Percentiles rank a stretch among this genome's conserved stretches.
Conservation (phyloP, 768 basidiomycete genomes). For the Tephrocybe sp. region DNA sequence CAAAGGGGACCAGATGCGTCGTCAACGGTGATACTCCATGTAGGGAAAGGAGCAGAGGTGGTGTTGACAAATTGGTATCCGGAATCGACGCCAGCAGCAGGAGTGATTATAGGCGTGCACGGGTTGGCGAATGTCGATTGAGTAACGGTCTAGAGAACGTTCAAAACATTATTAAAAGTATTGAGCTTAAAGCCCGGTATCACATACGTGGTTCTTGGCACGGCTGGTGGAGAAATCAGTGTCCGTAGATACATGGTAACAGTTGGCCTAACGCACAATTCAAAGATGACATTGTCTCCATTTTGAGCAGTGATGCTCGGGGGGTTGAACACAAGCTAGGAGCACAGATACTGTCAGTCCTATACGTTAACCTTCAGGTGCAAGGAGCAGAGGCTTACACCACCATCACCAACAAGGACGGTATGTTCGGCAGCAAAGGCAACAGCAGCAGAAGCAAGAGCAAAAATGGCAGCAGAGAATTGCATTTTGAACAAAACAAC, state of each 20-base stretch:
- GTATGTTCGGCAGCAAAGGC: slow-evolving; percentile 34
- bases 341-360: background rate
- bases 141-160: slow-evolving; percentile 45
- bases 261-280: slow-evolving; percentile 38
- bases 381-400: slow-evolving; percentile 20
- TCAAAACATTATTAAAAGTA: background rate
- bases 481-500: slow-evolving; percentile 41
- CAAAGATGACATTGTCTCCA: slow-evolving; percentile 52
- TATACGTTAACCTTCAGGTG: background rate
- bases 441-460: slow-evolving; percentile 38
- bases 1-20: no score
- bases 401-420: slow-evolving; percentile 43
- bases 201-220: slow-evolving; percentile 39
- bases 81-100: slow-evolving; percentile 43
- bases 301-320: slow-evolving; percentile 34
- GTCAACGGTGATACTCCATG: no score
- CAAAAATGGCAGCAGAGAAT: slow-evolving; percentile 42
- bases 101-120: slow-evolving; percentile 37
- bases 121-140: slow-evolving; percentile 59
- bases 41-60: no score
- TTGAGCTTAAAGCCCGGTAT: background rate
- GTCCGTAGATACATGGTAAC: background rate
- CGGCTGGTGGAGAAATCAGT: slow-evolving; percentile 23
- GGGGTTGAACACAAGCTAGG: slow-evolving; percentile 39
- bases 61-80: slow-evolving; percentile 43